Percentiles rank a stretch among this genome's conserved stretches.
Conservation (phyloP, 495 filamentous ascomycete genomes). For the Daldinia grandis region DNA sequence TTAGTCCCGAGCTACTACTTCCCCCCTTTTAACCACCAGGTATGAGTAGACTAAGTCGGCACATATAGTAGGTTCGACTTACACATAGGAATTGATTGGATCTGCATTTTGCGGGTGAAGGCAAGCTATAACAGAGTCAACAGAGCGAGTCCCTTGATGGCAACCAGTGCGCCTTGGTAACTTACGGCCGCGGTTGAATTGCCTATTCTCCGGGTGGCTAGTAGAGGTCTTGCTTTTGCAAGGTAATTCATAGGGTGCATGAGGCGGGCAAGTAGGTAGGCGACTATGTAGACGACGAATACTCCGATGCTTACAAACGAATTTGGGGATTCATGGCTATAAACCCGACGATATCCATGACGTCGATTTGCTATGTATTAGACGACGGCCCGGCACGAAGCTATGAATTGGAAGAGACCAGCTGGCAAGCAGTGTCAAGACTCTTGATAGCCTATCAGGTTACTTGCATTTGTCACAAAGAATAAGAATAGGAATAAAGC, state of each 20-base stretch:
- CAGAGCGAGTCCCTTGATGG: conserved; percentile 19
- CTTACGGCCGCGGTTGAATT: conserved; percentile 45
- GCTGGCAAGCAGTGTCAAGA: conserved; percentile 13
- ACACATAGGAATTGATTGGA: conserved; percentile 99
- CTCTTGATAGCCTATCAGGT: conserved; percentile 25
- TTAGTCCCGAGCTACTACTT: conserved; percentile 6
- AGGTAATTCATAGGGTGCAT: conserved; percentile 42
- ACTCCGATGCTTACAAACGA: conserved; percentile 30
- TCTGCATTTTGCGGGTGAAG: conserved; percentile 77
- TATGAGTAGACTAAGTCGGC: neutral
- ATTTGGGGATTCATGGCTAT: conserved; percentile 12
- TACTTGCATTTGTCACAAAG: conserved; percentile 29
- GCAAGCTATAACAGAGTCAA: conserved; percentile 44
- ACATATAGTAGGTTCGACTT: conserved; percentile 51
- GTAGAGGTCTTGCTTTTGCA: conserved; percentile 30
- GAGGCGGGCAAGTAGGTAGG: neutral
- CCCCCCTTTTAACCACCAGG: neutral
- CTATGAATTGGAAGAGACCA: conserved; percentile 4
- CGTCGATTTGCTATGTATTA: conserved; percentile 14
- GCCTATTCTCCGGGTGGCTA: conserved; percentile 41
- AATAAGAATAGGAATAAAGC: neutral
- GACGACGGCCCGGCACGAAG: conserved; percentile 20
- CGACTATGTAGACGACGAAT: neutral
- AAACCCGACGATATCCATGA: conserved; percentile 26
- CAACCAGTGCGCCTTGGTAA: conserved; percentile 1